Base-by-base conservation (phyloP, 2,329 filamentous ascomycete species). In the Pseudocercospora fijiensis region DNA sequence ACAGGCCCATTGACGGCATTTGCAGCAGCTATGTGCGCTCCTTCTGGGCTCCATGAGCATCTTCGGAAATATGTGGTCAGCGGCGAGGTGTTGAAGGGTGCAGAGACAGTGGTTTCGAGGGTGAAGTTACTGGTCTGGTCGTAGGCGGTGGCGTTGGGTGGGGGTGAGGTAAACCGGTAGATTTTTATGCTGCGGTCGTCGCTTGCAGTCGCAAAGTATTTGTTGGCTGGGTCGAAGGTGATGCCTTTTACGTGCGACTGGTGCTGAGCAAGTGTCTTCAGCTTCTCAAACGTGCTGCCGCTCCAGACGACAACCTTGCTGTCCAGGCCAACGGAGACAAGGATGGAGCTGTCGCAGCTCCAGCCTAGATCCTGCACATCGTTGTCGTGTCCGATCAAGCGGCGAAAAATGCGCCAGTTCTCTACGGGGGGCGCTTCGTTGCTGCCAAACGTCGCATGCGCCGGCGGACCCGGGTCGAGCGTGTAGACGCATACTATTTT, bases 251-350 rank as follows among this genome's bases (percentile, higher is more conserved):
- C 95, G 76, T 98, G 96, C 76, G 92, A 97, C 76, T 96, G 92
- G 78, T 99, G 95, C 63, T 93, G 89, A 1, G 92, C 88, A 4
- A 99, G 81, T 2, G 92, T 94, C 84, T 98, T 98, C 69, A 99
- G 84, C 80, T 96, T 98, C 80, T 99, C 95, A 71, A 99, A 99
- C 0, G 93, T 98, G 78, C 96, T 90, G 0, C 95, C 96, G 1
- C 94, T 98, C 95, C 95, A 99, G 22, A 99, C 90, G 9, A 99
- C 95, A 13, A 99, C 90, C 79, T 99, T 99, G 49, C 95, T 98
- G 78, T 99, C 95, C 70, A 99, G 81, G 1, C 95, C 96, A 26
- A 99, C 95, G 0, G 95, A 98, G 4, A 98, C 93, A 65, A 99
- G 82, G 60, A 99, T 91, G 0, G 94, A 97, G 28, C 93, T 96